A percentile compares a stretch with the other conserved stretches of the same genome.
Evolutionary conservation across 73 alveolate species (phyloP).

Genomic region (Durusdinium trenchii): DNA sequence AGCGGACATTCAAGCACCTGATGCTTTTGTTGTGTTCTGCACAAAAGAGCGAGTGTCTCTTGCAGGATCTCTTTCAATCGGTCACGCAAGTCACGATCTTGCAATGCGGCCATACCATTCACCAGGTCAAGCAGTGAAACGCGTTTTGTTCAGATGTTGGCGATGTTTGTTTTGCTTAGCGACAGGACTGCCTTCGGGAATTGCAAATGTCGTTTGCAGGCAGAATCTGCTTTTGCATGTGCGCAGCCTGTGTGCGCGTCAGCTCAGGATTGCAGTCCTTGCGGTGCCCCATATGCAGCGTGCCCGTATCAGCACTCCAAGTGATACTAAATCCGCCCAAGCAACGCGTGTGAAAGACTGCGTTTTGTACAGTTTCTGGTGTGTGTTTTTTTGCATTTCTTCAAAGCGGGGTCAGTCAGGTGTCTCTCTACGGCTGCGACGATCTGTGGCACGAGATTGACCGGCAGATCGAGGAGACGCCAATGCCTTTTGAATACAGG

Average conservation of each 20-base stretch:
- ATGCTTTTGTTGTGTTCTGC: neutral
- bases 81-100: slow-evolving; percentile 95
- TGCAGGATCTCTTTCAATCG: slow-evolving; percentile 96
- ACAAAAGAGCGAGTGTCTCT: neutral
- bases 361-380: neutral
- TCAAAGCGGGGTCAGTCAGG: neutral
- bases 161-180: neutral
- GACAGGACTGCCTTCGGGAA: slow-evolving; percentile 96
- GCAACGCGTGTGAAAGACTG: neutral
- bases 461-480: slow-evolving; percentile 96
- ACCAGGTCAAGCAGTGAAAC: slow-evolving; percentile 1
- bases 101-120: slow-evolving; percentile 97
- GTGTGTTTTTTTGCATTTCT: neutral
- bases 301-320: neutral
- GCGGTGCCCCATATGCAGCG: slow-evolving; percentile 97
- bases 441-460: slow-evolving; percentile 96
- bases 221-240: neutral
- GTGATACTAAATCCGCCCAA: neutral
- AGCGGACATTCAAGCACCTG: no score
- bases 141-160: neutral
- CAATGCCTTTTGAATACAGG: slow-evolving; percentile 97
- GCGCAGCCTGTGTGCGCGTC: neutral
- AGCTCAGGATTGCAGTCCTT: slow-evolving; percentile 95
- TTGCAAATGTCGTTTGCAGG: slow-evolving; percentile 93
- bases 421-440: slow-evolving; percentile 95